Evolutionary conservation across 164 flowering plant genomes (phyloP).

Genomic region (Stephania cephalantha): DNA sequence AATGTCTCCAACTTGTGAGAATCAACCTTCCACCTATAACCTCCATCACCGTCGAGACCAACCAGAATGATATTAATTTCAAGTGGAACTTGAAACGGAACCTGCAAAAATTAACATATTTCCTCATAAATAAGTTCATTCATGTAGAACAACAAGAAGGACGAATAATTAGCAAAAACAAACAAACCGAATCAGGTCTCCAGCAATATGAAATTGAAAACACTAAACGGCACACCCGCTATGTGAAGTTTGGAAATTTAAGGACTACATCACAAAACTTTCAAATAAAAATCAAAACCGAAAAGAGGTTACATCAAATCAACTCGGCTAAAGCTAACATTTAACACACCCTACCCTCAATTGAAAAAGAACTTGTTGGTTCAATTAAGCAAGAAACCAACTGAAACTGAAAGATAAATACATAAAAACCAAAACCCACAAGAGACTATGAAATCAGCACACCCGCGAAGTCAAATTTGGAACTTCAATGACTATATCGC

Average conservation of each 20-base stretch:
- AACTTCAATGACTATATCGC: no score
- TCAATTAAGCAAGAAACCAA: neutral
- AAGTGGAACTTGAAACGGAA: conserved; percentile 97
- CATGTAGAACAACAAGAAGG: neutral
- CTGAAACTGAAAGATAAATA: neutral
- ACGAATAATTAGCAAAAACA: neutral
- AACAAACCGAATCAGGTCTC: neutral
- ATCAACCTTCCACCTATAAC: conserved; percentile 70
- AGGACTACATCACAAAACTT: no score
- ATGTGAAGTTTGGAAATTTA: no score
- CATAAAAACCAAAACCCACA: no score
- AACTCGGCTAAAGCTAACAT: no score
- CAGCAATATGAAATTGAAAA: neutral
- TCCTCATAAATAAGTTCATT: neutral
- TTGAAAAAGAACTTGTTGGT: neutral
- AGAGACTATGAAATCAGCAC: no score
- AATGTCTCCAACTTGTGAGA: conserved; percentile 68
- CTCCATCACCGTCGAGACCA: conserved; percentile 89
- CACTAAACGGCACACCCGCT: no score
- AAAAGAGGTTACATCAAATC: no score
- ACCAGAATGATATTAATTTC: conserved; percentile 84
- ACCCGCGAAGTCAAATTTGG: no score
- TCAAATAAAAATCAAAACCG: no score
- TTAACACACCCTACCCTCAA: no score
- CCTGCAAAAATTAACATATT: conserved; percentile 39